Conservation (phyloP, 2,329 filamentous ascomycete species). For the Aspergillus pseudonomiae region DNA sequence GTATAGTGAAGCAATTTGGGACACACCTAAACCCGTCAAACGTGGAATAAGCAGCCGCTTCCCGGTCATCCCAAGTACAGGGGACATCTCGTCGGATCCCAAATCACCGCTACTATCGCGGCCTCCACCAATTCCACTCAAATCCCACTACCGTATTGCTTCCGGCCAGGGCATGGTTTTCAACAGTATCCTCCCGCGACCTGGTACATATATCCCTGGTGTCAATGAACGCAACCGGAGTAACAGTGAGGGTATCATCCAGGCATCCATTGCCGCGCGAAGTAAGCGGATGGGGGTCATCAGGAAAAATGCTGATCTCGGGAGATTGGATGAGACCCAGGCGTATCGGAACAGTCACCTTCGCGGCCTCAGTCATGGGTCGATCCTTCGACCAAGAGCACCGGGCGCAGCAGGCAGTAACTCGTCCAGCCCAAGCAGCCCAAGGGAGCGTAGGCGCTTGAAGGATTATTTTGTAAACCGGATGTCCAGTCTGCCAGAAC, state of each 20-base stretch:
- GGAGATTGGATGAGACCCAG: slow-evolving; percentile 55
- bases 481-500: slow-evolving; percentile 61
- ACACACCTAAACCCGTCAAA: slow-evolving; percentile 73
- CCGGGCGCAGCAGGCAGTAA: slow-evolving; percentile 38
- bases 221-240: slow-evolving; percentile 64
- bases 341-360: slow-evolving; percentile 58
- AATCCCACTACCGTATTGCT: slow-evolving; percentile 73
- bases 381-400: slow-evolving; percentile 48
- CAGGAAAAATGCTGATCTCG: slow-evolving; percentile 58
- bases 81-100: slow-evolving; percentile 67
- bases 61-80: slow-evolving; percentile 55
- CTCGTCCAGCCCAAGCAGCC: slow-evolving; percentile 49
- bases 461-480: slow-evolving; percentile 52
- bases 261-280: slow-evolving; percentile 48
- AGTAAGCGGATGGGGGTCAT: slow-evolving; percentile 65
- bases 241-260: slow-evolving; percentile 63
- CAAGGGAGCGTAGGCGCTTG: slow-evolving; percentile 44
- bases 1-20: slow-evolving; percentile 70
- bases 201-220: slow-evolving; percentile 70
- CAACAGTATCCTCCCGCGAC: slow-evolving; percentile 61
- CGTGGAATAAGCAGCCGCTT: slow-evolving; percentile 59
- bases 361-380: slow-evolving; percentile 61
- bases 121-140: slow-evolving; percentile 75
- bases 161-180: slow-evolving; percentile 44
- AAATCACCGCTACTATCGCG: slow-evolving; percentile 69